Percentiles rank a stretch among this genome's conserved stretches.
These are phyloP conservation scores for Microbotryum lychnidis-dioicae DNA, from an alignment of 1,284 basidiomycete genomes.

Conservation along the genomic window DNA sequence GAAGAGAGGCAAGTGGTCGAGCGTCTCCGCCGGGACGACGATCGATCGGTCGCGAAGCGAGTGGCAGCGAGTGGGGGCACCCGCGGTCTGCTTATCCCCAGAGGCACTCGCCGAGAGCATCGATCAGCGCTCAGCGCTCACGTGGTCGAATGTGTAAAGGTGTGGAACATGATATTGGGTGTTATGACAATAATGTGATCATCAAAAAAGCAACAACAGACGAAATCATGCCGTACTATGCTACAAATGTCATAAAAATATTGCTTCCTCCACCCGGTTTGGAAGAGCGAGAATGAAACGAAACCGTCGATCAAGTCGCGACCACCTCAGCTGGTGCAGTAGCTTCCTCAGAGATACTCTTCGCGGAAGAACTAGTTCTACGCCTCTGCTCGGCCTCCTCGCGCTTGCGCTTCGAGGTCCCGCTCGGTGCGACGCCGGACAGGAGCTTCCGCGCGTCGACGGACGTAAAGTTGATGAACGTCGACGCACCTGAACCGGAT, in stretches of 20 bases:
- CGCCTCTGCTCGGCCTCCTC: constrained; percentile 20
- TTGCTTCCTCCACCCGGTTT: background rate
- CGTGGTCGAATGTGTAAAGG: too few species aligned
- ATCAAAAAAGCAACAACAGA: too few species aligned
- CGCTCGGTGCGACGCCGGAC: constrained; percentile 35
- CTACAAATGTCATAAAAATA: background rate
- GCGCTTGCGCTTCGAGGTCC: constrained; percentile 33
- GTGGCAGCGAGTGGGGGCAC: too few species aligned
- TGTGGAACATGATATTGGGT: too few species aligned
- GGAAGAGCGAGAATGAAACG: background rate
- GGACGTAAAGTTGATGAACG: constrained; percentile 36
- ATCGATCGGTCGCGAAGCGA: too few species aligned
- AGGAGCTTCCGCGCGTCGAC: constrained; percentile 32
- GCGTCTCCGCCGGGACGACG: too few species aligned
- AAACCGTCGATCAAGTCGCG: background rate
- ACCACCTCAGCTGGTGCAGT: background rate
- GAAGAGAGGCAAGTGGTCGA: too few species aligned
- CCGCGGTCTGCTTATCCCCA: too few species aligned
- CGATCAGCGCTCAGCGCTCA: too few species aligned
- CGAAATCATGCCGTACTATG: background rate
- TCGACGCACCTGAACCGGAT: background rate
- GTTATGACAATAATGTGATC: too few species aligned
- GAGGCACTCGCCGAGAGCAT: too few species aligned
- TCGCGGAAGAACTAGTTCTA: background rate
- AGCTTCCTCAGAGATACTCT: background rate